These are phyloP conservation scores for Xerocomus nothofagi DNA, from an alignment of 1,284 basidiomycete species.

Conservation along the genomic window DNA sequence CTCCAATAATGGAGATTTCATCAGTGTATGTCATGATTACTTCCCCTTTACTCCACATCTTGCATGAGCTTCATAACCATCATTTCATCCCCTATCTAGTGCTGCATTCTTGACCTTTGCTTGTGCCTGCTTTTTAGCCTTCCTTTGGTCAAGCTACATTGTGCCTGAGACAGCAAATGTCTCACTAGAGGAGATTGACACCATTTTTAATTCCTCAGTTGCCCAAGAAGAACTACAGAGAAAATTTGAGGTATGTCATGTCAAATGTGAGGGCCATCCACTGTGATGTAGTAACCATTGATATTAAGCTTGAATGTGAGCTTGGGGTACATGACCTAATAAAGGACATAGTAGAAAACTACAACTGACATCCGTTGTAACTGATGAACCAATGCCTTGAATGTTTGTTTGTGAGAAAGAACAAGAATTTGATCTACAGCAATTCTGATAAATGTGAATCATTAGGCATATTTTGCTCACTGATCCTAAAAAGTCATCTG, in stretches of 20 bases:
- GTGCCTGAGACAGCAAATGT: constrained; percentile 79
- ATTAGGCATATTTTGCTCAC: not conserved
- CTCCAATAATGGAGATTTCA: constrained; percentile 64
- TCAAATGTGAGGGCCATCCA: not conserved
- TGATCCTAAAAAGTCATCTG: not conserved
- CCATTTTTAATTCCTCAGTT: constrained; percentile 58
- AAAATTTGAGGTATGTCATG: constrained; percentile 19
- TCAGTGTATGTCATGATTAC: constrained; percentile 43
- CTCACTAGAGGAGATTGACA: constrained; percentile 76
- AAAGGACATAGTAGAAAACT: constrained; percentile 13
- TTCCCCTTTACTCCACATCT: not conserved
- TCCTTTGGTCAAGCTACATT: constrained; percentile 64
- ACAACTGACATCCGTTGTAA: constrained; percentile 6
- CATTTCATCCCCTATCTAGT: constrained; percentile 34
- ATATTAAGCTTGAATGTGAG: constrained; percentile 39
- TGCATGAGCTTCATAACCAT: not conserved
- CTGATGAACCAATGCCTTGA: not conserved
- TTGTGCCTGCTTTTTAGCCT: constrained; percentile 60
- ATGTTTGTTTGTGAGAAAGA: not conserved
- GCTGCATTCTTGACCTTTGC: constrained; percentile 71
- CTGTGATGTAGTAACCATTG: constrained; percentile 9
- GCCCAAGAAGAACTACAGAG: constrained; percentile 49
- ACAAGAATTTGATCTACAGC: not conserved
- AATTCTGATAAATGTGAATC: not conserved
- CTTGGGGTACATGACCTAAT: constrained; percentile 40